Evolutionary conservation across 2,329 filamentous ascomycete species (phyloP).

Genomic region (Cercospora berteroae): DNA sequence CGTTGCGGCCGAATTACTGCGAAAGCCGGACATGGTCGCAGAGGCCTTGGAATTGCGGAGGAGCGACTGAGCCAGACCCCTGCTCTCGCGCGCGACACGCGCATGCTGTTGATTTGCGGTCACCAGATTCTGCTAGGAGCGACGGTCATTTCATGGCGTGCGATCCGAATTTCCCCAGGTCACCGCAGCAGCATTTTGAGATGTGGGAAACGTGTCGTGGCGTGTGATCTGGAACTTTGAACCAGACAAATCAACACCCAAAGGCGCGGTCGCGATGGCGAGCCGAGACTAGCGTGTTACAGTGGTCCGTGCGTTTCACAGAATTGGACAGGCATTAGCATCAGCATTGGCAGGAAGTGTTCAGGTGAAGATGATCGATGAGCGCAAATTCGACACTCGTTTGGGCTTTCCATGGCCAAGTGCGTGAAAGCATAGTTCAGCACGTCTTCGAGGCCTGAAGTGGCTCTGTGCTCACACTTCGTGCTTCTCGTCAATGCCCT

Average conservation of each 20-base stretch:
- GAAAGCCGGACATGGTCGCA: background rate
- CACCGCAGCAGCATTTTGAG: background rate
- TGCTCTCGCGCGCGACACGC: constrained; percentile 15
- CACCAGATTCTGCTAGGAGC: background rate
- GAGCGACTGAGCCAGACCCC: constrained; percentile 10
- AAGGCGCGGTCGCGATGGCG: background rate
- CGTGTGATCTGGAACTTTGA: background rate
- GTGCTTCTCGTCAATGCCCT: background rate
- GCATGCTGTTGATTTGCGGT: constrained; percentile 6
- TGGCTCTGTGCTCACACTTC: background rate
- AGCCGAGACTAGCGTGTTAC: constrained; percentile 1
- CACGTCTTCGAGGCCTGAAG: background rate
- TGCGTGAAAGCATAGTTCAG: background rate
- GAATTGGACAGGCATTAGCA: background rate
- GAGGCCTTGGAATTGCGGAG: constrained; percentile 11
- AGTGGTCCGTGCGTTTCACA: background rate
- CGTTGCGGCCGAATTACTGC: constrained; percentile 5
- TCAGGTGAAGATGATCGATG: background rate
- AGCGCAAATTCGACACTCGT: background rate
- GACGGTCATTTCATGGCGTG: background rate
- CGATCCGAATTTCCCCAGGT: background rate
- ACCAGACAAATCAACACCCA: background rate
- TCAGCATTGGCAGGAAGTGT: background rate
- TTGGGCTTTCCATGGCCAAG: background rate
- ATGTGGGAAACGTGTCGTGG: background rate